Evolutionary conservation across 192 early-diverging fungal species (phyloP).

Genomic region (Coemansia sp.): DNA sequence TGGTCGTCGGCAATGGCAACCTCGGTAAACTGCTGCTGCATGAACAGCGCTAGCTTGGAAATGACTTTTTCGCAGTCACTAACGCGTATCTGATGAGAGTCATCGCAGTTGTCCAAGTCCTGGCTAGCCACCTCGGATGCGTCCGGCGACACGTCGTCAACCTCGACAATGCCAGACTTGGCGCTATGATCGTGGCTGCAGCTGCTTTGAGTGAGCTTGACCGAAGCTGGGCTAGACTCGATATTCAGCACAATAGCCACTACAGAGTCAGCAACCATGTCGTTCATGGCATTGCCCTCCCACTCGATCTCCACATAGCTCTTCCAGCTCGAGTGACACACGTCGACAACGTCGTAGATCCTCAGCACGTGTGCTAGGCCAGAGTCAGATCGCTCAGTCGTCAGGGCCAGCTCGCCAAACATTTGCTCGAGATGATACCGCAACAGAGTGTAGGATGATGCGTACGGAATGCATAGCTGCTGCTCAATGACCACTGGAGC

Average conservation of each 20-base stretch:
- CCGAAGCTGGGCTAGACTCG: conserved; percentile 85
- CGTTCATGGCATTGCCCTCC: conserved; percentile 87
- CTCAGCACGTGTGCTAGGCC: conserved; percentile 41
- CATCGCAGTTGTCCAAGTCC: background rate
- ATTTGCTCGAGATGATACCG: conserved; percentile 91
- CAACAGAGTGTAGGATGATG: conserved; percentile 76
- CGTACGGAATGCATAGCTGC: conserved; percentile 72
- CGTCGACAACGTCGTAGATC: conserved; percentile 76
- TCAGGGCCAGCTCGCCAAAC: conserved; percentile 72
- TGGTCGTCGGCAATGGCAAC: conserved; percentile 21
- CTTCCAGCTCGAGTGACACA: conserved; percentile 63
- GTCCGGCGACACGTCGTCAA: background rate
- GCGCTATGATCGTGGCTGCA: conserved; percentile 19
- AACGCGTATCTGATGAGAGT: conserved; percentile 17
- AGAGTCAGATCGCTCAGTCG: conserved; percentile 23
- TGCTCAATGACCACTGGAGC: conserved; percentile 76
- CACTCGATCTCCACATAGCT: conserved; percentile 77
- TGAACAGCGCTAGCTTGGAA: conserved; percentile 34
- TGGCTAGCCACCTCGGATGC: conserved; percentile 1
- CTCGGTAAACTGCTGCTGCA: conserved; percentile 48
- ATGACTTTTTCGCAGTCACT: conserved; percentile 22
- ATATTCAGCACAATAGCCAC: conserved; percentile 82
- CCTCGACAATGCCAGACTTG: conserved; percentile 3
- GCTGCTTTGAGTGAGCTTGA: conserved; percentile 62
- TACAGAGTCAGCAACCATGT: conserved; percentile 96